Base-by-base conservation (phyloP, 495 filamentous ascomycete species). In the Penicillium verhagenii region DNA sequence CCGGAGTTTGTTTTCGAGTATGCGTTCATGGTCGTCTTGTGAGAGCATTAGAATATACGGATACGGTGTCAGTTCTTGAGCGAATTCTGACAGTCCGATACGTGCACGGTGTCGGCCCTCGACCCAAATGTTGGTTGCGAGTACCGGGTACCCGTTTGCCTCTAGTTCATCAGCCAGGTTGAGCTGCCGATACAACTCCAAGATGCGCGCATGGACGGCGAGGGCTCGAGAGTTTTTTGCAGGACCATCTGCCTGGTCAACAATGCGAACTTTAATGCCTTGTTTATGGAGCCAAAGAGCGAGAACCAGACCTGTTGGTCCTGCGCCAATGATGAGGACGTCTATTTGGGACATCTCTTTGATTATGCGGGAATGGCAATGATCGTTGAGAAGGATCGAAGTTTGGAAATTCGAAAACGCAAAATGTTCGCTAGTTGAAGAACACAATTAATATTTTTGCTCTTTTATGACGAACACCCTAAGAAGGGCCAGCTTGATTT, bases 101-200 rank as follows among this genome's bases (percentile, higher is more conserved):
- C 52, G 64, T 1, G 60, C 54, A 19, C 57, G 43, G 28, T 69
- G 65, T 14, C 43, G 43, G 16, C 65, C 61, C 18, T 63, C 48
- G 0, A 65, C 53, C 71, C 72, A 74, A n/a, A 74, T 25, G 23
- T 74, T 74, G 10, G 66, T 71, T 10, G 68, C 70, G 26, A 55
- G 61, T 3, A 74, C 38, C 49, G 68, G 66, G 54, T 72, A 68
- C 14, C 71, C 70, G 14, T 47, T 49, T n/a, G 51, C 50, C 11
- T 70, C 28, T 14, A 74, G 38, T 11, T 65, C 64, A 14, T 75
- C 73, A 5, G 63, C 62, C 20, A 78, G 47, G 11, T 68, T 68
- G 2, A 76, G 60, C 43, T 72, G 71, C 16, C 65, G 67, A 44
- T 73, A 75, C 10, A 79, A 46, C 40, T 79, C 74, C 23, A 79